Base-by-base conservation (phyloP, 169 alveolate genomes). In the Cryptosporidium andersoni region DNA sequence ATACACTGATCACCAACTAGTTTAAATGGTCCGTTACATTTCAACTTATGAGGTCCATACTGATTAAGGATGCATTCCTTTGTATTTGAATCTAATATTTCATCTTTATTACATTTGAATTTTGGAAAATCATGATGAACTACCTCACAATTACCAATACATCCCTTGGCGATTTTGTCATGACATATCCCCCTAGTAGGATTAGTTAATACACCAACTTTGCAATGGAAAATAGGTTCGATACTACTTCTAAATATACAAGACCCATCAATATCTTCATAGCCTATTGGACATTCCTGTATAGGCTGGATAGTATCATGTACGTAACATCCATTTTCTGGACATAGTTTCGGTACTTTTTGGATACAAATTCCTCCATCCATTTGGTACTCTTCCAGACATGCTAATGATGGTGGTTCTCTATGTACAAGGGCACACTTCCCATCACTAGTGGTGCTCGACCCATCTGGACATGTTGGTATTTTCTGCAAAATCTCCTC, bases 1-100 rank as follows among this genome's bases (percentile, higher is more conserved):
- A 74, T 64, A 34, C 82, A 74, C 39, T 74, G 82, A 16, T 74
- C 82, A 37, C 82, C 82, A 36, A 74, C 16, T n/a, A 74, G 36
- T 60, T 74, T 74, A 37, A 74, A 74, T 6, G 82, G 82, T 74
- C 60, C 60, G 11, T 12, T 36, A 47, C 82, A 74, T 45, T 58
- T 74, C 45, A 74, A 74, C 12, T 58, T 74, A 16, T 74, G 66
- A 43, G 82, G 82, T 16, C 68, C 82, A 45, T 34, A 25, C 2
- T 14, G 47, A 2, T 47, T 36, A 25, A 43, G 43, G 14, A 58
- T 68, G 39, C 82, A 74, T 7, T 45, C 45, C 36, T 74, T 74
- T 12, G 82, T 74, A 8, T 55, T 25, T 3, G 1, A n/a, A 16
- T 55, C 60, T 11, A 74, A 48, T 1, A 16, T 56, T 39, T 74